These are phyloP conservation scores for Allium sativum DNA, from an alignment of 106 monocot genomes.

Conservation along the genomic window DNA sequence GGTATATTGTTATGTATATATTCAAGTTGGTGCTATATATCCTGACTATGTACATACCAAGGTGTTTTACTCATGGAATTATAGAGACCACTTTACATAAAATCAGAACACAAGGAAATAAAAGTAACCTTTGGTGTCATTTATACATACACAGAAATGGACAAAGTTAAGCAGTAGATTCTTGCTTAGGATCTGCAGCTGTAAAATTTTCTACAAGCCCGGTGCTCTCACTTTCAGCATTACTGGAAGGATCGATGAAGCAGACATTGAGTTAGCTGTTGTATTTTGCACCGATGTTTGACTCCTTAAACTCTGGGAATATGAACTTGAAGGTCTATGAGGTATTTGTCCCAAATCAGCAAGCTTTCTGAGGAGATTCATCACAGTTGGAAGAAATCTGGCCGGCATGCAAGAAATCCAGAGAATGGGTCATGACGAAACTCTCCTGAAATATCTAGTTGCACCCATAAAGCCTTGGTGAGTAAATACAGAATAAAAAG, in stretches of 20 bases:
- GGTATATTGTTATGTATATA: no score
- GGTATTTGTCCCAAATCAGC: slow-evolving; percentile 24
- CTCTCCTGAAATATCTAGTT: slow-evolving; percentile 36
- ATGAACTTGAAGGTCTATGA: slow-evolving; percentile 9
- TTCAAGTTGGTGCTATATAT: no score
- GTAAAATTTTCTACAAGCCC: background rate
- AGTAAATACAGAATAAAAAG: slow-evolving; percentile 44
- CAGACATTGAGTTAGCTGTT: slow-evolving; percentile 4
- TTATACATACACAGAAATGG: no score
- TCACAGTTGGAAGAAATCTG: slow-evolving; percentile 35
- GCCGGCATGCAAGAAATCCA: slow-evolving; percentile 40
- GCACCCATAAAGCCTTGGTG: slow-evolving; percentile 40
- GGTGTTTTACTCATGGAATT: no score
- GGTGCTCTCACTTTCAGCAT: background rate
- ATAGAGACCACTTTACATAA: no score
- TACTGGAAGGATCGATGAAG: slow-evolving; percentile 13
- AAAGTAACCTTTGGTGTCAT: no score
- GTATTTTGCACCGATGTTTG: slow-evolving; percentile 7
- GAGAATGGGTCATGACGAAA: slow-evolving; percentile 53
- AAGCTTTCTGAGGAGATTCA: slow-evolving; percentile 39
- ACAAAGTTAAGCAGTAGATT: background rate
- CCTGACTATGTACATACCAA: no score
- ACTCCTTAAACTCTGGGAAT: slow-evolving; percentile 15
- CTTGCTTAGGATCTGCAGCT: slow-evolving; percentile 10
- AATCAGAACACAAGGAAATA: no score